Evolutionary conservation across 768 basidiomycete genomes (phyloP), one percentile per base, ranked within the genome.

Genomic region (Exsudoporus frostii): DNA sequence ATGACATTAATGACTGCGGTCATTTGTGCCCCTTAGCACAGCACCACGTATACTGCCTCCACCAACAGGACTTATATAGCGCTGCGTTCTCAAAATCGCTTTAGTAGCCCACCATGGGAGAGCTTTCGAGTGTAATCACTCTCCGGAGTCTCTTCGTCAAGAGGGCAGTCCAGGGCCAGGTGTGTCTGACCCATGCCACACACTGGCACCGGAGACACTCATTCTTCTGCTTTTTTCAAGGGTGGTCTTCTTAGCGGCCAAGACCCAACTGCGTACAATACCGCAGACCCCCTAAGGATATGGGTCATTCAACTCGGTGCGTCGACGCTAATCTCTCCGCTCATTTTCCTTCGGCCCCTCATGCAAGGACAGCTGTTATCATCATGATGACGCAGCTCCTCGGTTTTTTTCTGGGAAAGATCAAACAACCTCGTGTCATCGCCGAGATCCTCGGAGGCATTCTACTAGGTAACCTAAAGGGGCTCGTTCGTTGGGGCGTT

Each of bases 371-470:
- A 83, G 87, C 69, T 4, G 39, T 87, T 45, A 81, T 98, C 59
- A 93, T 98, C 73, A 78, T 97, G 51, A 84, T 93, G 78, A 83
- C 85, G 34, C 90, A 94, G 64, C 53, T 88, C 6, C 81, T 98
- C 10, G 77, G 82, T 0, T 69, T 89, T 19, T 52, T 80, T 46
- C 76, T 97, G 20, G 68, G 74, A 8, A 84, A 78, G 50, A 82
- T 96, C 33, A 84, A 82, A 32, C 95, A 98, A 63, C 96, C 96
- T 2, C 78, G 86, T n/a, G 95, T 98, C 54, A 92, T 97, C 48
- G 85, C 93, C 38, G 95, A 98, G 68, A 88, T 97, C 54, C 82
- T 98, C 50, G 92, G 86, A 0, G 96, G 96, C 20, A 84, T 98
- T 58, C 63, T 98, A 20, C 79, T 98, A 11, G 94, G 93, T 38